These are phyloP conservation scores for Emericellopsis atlantica DNA, from an alignment of 2,329 filamentous ascomycete species.

Conservation along the genomic window DNA sequence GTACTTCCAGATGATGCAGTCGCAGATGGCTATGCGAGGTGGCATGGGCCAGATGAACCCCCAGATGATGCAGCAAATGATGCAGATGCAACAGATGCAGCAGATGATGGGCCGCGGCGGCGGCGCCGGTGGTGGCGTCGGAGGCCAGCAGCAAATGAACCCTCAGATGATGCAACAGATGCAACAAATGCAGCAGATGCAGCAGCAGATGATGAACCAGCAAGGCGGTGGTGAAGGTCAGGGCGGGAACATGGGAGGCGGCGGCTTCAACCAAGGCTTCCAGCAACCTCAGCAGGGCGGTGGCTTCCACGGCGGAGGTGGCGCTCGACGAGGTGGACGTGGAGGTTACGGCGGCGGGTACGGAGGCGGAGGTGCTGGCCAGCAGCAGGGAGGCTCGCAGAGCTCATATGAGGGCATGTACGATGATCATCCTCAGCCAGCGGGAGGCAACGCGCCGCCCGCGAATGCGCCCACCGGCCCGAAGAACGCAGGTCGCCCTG, in stretches of 20 bases:
- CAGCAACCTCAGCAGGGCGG: constrained; percentile 5
- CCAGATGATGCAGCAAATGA: constrained; percentile 67
- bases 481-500: constrained; percentile 85
- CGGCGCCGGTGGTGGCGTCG: constrained; percentile 15
- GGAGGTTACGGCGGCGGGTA: constrained; percentile 19
- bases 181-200: constrained; percentile 29
- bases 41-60: constrained; percentile 56
- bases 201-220: constrained; percentile 21
- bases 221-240: constrained; percentile 10
- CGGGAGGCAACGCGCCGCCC: constrained; percentile 42
- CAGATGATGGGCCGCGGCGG: constrained; percentile 34
- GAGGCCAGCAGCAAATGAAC: constrained; percentile 24
- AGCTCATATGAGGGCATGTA: constrained; percentile 98
- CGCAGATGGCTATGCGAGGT: constrained; percentile 67
- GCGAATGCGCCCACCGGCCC: constrained; percentile 75
- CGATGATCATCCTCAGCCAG: constrained; percentile 82
- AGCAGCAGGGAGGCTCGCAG: constrained; percentile 27
- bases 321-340: constrained; percentile 16
- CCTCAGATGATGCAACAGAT: constrained; percentile 48
- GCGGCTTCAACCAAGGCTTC: constrained; percentile 11
- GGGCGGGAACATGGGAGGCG: constrained; percentile 8
- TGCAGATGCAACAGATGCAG: constrained; percentile 62
- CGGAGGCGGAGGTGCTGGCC: constrained; percentile 18
- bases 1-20: constrained; percentile 91
- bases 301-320: constrained; percentile 8